Conservation (phyloP, 2,329 filamentous ascomycete species). For the Macroventuria anomochaeta region DNA sequence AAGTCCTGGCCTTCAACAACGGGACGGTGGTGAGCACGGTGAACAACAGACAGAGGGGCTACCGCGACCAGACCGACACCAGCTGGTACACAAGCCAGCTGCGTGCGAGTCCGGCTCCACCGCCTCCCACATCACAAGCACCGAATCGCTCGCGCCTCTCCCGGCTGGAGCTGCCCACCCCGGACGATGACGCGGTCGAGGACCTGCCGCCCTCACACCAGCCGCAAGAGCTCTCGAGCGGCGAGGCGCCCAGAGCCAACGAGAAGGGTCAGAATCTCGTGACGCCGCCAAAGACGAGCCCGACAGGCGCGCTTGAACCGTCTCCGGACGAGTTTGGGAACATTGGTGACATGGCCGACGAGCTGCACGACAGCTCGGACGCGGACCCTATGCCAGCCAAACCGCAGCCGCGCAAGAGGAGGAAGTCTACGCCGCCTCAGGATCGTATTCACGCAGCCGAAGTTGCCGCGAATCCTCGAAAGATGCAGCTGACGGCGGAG, state of each 20-base stretch:
- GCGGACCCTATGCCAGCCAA: conserved; percentile 26
- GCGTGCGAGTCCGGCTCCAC: conserved; percentile 44
- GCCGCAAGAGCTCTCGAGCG: conserved; percentile 37
- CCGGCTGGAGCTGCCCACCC: conserved; percentile 33
- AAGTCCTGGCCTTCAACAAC: conserved; percentile 69
- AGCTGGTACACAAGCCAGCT: conserved; percentile 85
- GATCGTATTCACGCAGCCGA: conserved; percentile 15
- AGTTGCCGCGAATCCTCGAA: conserved; percentile 11
- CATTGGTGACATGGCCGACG: conserved; percentile 12
- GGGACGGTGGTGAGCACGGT: conserved; percentile 72
- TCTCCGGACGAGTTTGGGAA: conserved; percentile 9
- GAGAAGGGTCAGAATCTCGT: conserved; percentile 25
- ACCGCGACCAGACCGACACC: conserved; percentile 78
- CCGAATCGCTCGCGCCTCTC: conserved; percentile 35
- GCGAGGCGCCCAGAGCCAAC: neutral
- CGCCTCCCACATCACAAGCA: conserved; percentile 36
- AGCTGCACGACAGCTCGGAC: conserved; percentile 34
- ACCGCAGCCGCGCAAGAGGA: conserved; percentile 2
- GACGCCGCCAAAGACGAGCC: conserved; percentile 43
- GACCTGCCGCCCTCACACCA: conserved; percentile 41
- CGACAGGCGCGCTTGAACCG: conserved; percentile 23
- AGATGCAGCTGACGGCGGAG: conserved; percentile 73
- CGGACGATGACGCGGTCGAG: conserved; percentile 35
- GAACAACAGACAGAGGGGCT: conserved; percentile 67
- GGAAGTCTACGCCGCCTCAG: conserved; percentile 6